Base-by-base conservation (phyloP, 768 basidiomycete genomes). In the Kwoniella newhampshirensis region DNA sequence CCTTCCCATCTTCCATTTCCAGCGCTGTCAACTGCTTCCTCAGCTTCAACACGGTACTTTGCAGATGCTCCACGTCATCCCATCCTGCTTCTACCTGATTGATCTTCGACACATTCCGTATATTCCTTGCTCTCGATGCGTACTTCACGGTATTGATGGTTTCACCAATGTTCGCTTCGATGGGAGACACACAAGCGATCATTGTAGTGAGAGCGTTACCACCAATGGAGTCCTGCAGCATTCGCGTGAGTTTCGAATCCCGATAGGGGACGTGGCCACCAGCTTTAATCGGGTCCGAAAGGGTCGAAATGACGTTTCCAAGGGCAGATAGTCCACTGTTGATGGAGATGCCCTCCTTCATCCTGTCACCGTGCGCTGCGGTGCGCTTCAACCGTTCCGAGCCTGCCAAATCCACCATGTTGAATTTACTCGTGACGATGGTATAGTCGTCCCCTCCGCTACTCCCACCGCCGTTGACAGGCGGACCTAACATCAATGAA, bases 331-430 rank as follows among this genome's bases (percentile, higher is more conserved):
- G 84, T 59, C 96, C 96, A 60, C 89, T 88, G 80, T 99, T 99
- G 80, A 98, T 98, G 26, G 91, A 91, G 51, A 96, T 96, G n/a
- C 94, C 94, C 78, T 97, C 96, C 76, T 91, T 98, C 77, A 94
- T 90, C 54, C 94, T 87, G 62, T 97, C 94, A 4, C 96, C 96
- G 8, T 86, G 87, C 4, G 94, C 96, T 0, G 92, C 89, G 8
- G 96, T 99, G 40, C 96, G 86, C 77, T 99, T 99, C 44, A 99
- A 81, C 67, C 96, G 80, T 80, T 99, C 96, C 37, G 90, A 93
- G 36, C 96, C 96, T 25, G 96, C 96, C 70, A 99, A 78, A 79
- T 99, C 96, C 25, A 99, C 96, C 65, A 97, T 97, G 77, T 99
- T 93, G 78, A 98, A 97, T 74, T 99, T 99, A 43, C 90, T 92